These are phyloP conservation scores for Colletotrichum lini DNA, from an alignment of 2,329 filamentous ascomycete genomes.

Conservation along the genomic window DNA sequence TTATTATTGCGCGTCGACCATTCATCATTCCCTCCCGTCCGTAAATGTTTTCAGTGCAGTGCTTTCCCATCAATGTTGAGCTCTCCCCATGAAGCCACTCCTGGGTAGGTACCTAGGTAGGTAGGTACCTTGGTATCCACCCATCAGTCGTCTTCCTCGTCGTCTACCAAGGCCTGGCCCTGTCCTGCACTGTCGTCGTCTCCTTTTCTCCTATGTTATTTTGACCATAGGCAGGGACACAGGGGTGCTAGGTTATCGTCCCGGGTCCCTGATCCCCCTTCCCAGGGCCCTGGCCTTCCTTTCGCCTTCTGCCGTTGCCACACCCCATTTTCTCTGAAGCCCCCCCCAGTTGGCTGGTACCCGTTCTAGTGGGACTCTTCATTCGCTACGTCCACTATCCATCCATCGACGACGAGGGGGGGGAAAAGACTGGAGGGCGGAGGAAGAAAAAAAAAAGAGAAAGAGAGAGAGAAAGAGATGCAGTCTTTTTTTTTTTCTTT, in stretches of 20 bases:
- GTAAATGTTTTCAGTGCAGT: not conserved
- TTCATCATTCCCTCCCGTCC: not conserved
- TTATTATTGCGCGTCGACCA: not conserved
- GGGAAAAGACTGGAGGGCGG: constrained; percentile 14
- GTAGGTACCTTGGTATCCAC: not conserved
- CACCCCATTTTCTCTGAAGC: constrained; percentile 1
- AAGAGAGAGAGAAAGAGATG: constrained; percentile 27
- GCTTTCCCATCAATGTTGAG: not conserved
- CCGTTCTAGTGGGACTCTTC: constrained; percentile 34
- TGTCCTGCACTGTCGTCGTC: no score
- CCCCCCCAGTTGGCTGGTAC: constrained; percentile 34
- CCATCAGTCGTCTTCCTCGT: not conserved
- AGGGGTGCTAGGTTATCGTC: constrained; percentile 4
- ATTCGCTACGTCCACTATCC: constrained; percentile 38
- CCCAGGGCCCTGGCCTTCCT: constrained; percentile 5
- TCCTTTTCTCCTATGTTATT: constrained; percentile 2
- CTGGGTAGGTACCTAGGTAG: not conserved
- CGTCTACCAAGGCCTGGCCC: no score
- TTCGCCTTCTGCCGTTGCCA: constrained; percentile 39
- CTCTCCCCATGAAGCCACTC: not conserved
- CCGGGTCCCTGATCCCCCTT: constrained; percentile 2
- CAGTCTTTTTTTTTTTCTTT: constrained; percentile 26
- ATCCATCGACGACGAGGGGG: constrained; percentile 29
- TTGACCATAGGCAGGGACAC: no score
- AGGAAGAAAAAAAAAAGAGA: constrained; percentile 1